These are phyloP conservation scores for Cystobasidiaceae sp. DNA, from an alignment of 1,284 basidiomycete genomes.

Conservation along the genomic window DNA sequence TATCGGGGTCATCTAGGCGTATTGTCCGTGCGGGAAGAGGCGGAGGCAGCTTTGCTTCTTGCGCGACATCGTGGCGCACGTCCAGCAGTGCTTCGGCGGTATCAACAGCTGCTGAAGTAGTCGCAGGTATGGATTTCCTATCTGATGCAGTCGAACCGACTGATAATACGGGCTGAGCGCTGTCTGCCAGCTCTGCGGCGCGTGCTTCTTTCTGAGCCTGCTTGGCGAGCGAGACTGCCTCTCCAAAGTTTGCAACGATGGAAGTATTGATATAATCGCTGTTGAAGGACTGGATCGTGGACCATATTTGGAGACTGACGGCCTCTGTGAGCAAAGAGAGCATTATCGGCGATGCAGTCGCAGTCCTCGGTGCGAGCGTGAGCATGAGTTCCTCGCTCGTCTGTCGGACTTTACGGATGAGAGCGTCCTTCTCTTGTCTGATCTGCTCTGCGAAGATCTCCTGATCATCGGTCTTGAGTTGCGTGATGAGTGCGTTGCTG, in stretches of 20 bases:
- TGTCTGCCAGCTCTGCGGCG: not conserved
- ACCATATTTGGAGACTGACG: conserved; percentile 27
- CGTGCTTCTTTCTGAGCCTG: conserved; percentile 18
- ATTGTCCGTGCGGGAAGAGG: not conserved
- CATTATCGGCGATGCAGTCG: conserved; percentile 9
- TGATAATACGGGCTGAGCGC: not conserved
- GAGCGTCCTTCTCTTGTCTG: conserved; percentile 15
- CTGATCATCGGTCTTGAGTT: conserved; percentile 1
- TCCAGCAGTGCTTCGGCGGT: not conserved
- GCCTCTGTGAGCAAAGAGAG: conserved; percentile 28
- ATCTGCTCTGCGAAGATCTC: not conserved
- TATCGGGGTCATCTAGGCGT: not conserved
- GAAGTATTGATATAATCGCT: conserved; percentile 28
- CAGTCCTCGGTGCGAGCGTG: conserved; percentile 9
- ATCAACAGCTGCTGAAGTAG: no score
- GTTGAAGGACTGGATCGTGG: conserved; percentile 20
- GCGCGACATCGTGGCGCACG: not conserved
- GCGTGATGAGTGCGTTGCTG: conserved; percentile 24
- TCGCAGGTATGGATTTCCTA: not conserved
- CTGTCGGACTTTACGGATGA: conserved; percentile 11
- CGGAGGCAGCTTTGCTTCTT: not conserved
- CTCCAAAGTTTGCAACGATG: conserved; percentile 20
- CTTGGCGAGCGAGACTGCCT: conserved; percentile 16
- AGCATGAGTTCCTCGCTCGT: conserved; percentile 28
- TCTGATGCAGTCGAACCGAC: not conserved